phyloP scores from a whole-genome alignment of 345 rosid species.

The Psidium guajava region DNA sequence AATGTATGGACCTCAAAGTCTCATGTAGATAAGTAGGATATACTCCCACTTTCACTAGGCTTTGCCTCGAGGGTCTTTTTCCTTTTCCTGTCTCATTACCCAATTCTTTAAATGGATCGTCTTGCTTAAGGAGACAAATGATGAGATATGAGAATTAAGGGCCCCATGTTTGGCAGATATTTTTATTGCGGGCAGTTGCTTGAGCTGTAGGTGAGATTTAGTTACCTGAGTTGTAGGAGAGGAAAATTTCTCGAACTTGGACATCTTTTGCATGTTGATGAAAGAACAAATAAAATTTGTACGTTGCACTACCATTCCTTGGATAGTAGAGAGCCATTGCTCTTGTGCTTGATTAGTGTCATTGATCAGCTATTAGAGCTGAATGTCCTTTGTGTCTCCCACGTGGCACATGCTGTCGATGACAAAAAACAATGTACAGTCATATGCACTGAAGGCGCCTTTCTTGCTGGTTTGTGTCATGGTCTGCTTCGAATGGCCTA shows the following conservation, averaged over 20 bases:
- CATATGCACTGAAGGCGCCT: not conserved
- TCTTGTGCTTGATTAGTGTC: not conserved
- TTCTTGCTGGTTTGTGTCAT: not conserved
- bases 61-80: not conserved
- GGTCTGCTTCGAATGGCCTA: not conserved
- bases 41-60: not conserved
- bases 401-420: not conserved
- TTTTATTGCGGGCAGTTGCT: not conserved
- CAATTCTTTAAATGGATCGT: not conserved
- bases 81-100: not conserved
- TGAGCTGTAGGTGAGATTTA: not conserved
- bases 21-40: not conserved
- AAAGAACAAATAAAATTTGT: not conserved
- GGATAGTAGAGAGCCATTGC: not conserved
- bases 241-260: not conserved
- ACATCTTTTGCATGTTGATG: not conserved
- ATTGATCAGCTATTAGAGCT: not conserved
- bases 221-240: not conserved
- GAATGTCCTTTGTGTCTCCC: not conserved
- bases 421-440: not conserved
- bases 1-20: not conserved
- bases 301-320: not conserved
- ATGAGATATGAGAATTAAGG: not conserved
- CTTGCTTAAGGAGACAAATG: not conserved
- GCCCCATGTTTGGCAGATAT: not conserved